Base-by-base conservation (phyloP, 176 grass and related monocot genomes). In the Melocanna baccifera region DNA sequence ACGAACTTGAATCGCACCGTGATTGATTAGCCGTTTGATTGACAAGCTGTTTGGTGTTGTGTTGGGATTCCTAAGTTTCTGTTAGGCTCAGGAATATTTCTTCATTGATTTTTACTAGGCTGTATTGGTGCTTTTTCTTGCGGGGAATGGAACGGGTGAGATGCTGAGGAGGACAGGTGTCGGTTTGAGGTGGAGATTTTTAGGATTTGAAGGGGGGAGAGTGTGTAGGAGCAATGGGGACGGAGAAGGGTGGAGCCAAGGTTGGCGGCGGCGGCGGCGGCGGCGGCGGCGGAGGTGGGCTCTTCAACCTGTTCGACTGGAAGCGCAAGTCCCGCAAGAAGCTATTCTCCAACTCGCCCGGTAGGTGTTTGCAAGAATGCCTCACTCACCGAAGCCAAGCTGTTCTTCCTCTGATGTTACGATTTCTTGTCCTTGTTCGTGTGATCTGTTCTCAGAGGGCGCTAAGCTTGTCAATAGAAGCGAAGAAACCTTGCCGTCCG, bases 291-390 rank as follows among this genome's bases (percentile, higher is more conserved):
- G 80, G 82, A 26, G 73, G 86, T 14, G 88, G 88, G n/a, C 85
- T 97, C 70, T 92, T 92, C 81, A 86, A 97, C 79, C 75, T 97
- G 42, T 94, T 97, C 15, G 92, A 92, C 77, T 92, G 92, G 88
- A 97, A 92, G 55, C 79, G 90, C 22, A 97, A 97, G 69, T 97
- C 95, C 6, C 85, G 88, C 51, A 94, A 94, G 90, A 97, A 92
- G 83, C 62, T 97, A 25, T 97, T 97, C 84, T 86, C 90, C 43
- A 87, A 83, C 81, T 92, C 92, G 66, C 88, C 86, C 5, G 95
- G 95, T 97, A 91, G 62, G 79, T 86, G 68, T 84, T 58, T 66
- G 62, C 51, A 15, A 18, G 53, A 85, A 82, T 75, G 15, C 61
- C 29, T 78, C 12, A 3, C 14, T 71, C 12, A 18, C 13, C 4